Percentiles rank a stretch among this genome's conserved stretches.
Evolutionary conservation across 805 yeast genomes (phyloP).

Genomic region (Yueomyces sinensis): DNA sequence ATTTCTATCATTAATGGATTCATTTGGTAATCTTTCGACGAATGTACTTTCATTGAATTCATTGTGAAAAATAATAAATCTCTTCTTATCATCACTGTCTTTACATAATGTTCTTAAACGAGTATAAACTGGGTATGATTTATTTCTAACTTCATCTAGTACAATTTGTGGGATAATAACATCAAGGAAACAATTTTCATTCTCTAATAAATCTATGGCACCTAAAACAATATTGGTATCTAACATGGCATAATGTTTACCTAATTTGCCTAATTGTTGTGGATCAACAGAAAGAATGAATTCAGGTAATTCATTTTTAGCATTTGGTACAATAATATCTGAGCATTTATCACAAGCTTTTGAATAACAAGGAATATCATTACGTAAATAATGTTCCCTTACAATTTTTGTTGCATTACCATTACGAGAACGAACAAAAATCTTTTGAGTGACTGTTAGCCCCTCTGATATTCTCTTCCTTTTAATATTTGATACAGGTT

Average conservation of each 20-base stretch:
- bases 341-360: constrained; percentile 52
- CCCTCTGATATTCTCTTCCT: constrained; percentile 38
- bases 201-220: constrained; percentile 84
- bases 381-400: constrained; percentile 85
- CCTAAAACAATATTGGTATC: constrained; percentile 83
- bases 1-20: constrained; percentile 76
- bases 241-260: constrained; percentile 68
- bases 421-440: constrained; percentile 78
- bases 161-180: constrained; percentile 94
- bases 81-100: constrained; percentile 40
- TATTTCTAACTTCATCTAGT: constrained; percentile 80
- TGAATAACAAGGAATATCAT: constrained; percentile 87
- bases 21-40: constrained; percentile 45
- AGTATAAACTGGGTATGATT: constrained; percentile 78
- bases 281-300: constrained; percentile 60
- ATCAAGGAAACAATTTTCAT: constrained; percentile 62
- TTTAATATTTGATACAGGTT: constrained; percentile 6
- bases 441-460: constrained; percentile 67
- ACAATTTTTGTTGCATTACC: constrained; percentile 83
- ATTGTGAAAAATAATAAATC: constrained; percentile 86
- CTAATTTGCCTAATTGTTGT: constrained; percentile 31
- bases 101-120: constrained; percentile 68
- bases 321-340: constrained; percentile 38
- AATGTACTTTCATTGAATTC: constrained; percentile 71
- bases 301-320: constrained; percentile 51